These are phyloP conservation scores for Acacia pycnantha DNA, from an alignment of 331 rosid genomes.

Conservation along the genomic window DNA sequence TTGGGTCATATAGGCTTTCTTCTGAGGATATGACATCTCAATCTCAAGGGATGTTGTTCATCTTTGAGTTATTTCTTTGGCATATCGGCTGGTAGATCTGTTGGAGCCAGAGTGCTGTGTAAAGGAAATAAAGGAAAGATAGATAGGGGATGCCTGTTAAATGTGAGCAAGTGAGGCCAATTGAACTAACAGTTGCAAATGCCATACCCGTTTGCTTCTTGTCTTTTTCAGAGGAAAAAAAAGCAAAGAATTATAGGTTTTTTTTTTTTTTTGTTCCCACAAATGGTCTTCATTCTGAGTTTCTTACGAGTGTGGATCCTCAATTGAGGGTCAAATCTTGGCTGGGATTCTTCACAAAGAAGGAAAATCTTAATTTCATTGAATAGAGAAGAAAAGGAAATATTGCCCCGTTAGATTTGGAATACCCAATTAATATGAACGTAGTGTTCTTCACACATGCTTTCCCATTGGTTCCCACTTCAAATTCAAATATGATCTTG, in stretches of 20 bases:
- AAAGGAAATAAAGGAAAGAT: conserved; percentile 22
- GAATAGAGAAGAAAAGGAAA: neutral
- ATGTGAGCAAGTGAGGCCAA: conserved; percentile 43
- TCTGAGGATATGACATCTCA: conserved; percentile 27
- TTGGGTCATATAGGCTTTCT: conserved; percentile 26
- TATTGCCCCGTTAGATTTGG: neutral
- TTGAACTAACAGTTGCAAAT: conserved; percentile 66
- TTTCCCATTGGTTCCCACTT: neutral
- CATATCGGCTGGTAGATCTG: conserved; percentile 63
- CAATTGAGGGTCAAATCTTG: neutral
- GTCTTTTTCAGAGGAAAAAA: neutral
- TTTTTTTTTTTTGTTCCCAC: conserved; percentile 8
- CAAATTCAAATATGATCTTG: neutral
- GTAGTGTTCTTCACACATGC: neutral
- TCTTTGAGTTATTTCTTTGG: conserved; percentile 53
- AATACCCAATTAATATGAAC: neutral
- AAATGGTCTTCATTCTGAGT: conserved; percentile 22
- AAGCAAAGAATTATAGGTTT: conserved; percentile 43
- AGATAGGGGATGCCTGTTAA: conserved; percentile 27
- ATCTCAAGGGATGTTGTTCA: conserved; percentile 18
- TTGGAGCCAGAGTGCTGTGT: conserved; percentile 43
- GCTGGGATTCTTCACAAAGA: neutral
- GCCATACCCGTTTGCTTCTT: conserved; percentile 54
- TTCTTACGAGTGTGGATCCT: conserved; percentile 25
- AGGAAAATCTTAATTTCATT: neutral